Conservation (phyloP, 2,329 filamentous ascomycete genomes). For the Diaporthe helianthi region DNA sequence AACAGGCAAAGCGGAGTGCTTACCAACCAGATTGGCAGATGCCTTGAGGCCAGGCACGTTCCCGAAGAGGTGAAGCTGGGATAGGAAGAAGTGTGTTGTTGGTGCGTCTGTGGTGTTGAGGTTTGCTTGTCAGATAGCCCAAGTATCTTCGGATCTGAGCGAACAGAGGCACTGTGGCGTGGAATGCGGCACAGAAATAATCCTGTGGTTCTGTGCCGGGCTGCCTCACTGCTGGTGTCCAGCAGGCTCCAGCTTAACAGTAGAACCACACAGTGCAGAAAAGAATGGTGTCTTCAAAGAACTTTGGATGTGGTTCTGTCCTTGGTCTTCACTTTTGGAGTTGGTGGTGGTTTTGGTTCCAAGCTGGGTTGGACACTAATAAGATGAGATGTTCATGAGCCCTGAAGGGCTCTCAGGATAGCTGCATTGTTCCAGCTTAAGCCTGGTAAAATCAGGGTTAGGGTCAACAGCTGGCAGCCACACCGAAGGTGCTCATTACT, state of each 20-base stretch:
- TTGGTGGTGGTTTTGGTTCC: background rate
- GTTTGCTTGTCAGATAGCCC: background rate
- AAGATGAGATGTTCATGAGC: background rate
- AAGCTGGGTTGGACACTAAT: background rate
- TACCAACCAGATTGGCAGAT: constrained; percentile 25
- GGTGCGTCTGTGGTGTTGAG: background rate
- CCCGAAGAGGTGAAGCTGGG: background rate
- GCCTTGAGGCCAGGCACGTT: background rate
- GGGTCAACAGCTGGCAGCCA: background rate
- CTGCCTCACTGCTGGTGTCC: background rate
- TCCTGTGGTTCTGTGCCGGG: background rate
- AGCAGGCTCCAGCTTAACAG: background rate
- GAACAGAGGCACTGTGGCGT: background rate
- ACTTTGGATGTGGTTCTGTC: background rate
- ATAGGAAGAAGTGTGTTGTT: background rate
- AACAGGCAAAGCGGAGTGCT: constrained; percentile 21
- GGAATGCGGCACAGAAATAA: background rate
- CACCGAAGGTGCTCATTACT: background rate
- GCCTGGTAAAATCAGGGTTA: background rate
- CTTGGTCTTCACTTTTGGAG: background rate
- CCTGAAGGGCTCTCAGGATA: too few species aligned
- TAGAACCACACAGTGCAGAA: background rate
- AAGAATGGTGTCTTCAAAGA: background rate
- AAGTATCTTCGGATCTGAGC: background rate
- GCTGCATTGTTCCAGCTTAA: background rate